A percentile compares a stretch with the other conserved stretches of the same genome.
phyloP scores from a whole-genome alignment of 257 asterid species.

The Solanum etuberosum region DNA sequence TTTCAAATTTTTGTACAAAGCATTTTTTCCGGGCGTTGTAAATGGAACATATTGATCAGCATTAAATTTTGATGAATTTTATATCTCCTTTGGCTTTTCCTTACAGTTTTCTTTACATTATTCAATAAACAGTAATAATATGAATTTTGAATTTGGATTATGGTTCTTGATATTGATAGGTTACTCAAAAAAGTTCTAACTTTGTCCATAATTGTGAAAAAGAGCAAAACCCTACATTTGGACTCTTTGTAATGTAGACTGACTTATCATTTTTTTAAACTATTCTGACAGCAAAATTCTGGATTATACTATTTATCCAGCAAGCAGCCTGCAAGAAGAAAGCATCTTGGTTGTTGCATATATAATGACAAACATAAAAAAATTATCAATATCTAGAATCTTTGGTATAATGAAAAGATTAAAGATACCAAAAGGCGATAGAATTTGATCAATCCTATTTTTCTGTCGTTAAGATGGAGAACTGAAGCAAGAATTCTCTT shows the following conservation, averaged over 20 bases:
- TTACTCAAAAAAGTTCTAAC: too few species aligned
- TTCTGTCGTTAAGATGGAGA: not conserved
- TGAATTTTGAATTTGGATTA: not conserved
- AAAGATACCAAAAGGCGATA: not conserved
- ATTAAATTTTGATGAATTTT: not conserved
- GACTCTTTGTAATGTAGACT: not conserved
- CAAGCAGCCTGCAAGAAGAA: not conserved
- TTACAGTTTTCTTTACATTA: not conserved
- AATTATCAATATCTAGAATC: not conserved
- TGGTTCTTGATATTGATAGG: not conserved
- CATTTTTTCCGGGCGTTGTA: not conserved
- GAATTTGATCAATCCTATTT: not conserved
- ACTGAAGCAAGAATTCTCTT: not conserved
- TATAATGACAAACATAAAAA: not conserved
- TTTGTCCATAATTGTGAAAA: not conserved
- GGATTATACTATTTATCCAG: not conserved
- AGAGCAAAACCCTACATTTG: not conserved
- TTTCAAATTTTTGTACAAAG: constrained; percentile 34
- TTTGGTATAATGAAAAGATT: not conserved
- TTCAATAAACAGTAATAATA: not conserved
- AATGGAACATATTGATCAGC: not conserved
- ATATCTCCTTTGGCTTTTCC: not conserved
- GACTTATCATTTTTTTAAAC: not conserved
- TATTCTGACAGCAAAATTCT: not conserved
- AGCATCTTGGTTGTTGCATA: not conserved